A percentile compares a stretch with the other conserved stretches of the same genome.
These are phyloP conservation scores for Chaetomium globosum DNA, from an alignment of 2,329 filamentous ascomycete genomes.

Conservation along the genomic window DNA sequence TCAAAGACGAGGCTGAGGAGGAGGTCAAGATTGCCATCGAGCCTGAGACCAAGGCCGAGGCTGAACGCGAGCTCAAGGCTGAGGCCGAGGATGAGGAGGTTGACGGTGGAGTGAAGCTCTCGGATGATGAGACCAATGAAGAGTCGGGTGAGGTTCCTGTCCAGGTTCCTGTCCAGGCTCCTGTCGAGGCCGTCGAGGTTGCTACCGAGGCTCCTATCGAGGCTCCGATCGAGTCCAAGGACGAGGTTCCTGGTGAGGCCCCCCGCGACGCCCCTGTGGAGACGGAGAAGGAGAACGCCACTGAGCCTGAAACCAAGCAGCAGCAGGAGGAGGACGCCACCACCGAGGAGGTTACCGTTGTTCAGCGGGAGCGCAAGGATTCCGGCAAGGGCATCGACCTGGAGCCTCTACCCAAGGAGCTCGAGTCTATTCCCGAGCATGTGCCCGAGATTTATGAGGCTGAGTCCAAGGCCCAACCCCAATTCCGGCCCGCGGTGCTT, in stretches of 20 bases:
- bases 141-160: background rate
- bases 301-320: slow-evolving; percentile 16
- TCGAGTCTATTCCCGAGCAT: slow-evolving; percentile 20
- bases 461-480: slow-evolving; percentile 9
- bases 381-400: slow-evolving; percentile 32
- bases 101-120: no score
- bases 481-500: slow-evolving; percentile 6
- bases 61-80: slow-evolving; percentile 3
- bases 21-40: slow-evolving; percentile 10
- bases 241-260: slow-evolving; percentile 6
- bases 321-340: slow-evolving; percentile 11
- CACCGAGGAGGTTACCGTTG: background rate
- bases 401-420: slow-evolving; percentile 23
- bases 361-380: slow-evolving; percentile 29
- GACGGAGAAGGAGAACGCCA: background rate
- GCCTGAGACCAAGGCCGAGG: slow-evolving; percentile 16
- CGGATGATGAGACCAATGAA: slow-evolving; percentile 9
- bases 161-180: background rate
- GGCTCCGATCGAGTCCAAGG: slow-evolving; percentile 8
- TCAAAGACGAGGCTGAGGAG: slow-evolving; percentile 1
- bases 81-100: slow-evolving; percentile 13
- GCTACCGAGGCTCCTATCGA: slow-evolving; percentile 9
- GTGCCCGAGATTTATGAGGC: slow-evolving; percentile 21
- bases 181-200: background rate
- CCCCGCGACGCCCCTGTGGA: background rate